These are phyloP conservation scores for Stemphylium beticola DNA, from an alignment of 2,329 filamentous ascomycete species.

Conservation along the genomic window DNA sequence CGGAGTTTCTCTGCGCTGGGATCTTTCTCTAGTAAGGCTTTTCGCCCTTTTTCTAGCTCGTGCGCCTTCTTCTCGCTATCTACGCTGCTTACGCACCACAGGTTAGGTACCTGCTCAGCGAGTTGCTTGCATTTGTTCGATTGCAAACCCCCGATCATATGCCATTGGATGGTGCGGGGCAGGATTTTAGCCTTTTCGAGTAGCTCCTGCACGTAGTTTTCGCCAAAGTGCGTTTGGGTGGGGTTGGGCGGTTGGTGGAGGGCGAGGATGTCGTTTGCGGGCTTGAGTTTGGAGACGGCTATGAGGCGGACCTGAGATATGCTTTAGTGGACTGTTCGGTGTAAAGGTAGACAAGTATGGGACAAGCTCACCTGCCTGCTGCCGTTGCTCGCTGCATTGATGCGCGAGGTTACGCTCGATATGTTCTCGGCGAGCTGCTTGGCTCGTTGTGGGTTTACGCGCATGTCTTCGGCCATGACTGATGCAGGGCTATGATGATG, in stretches of 20 bases:
- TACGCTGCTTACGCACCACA: constrained; percentile 91
- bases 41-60: constrained; percentile 77
- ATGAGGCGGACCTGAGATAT: constrained; percentile 75
- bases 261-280: constrained; percentile 85
- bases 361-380: constrained; percentile 34
- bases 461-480: constrained; percentile 48
- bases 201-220: constrained; percentile 88
- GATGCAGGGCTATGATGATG: constrained; percentile 14
- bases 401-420: constrained; percentile 49
- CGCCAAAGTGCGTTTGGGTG: constrained; percentile 80
- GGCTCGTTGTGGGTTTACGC: constrained; percentile 53
- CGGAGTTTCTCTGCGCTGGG: constrained; percentile 58
- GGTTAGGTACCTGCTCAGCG: constrained; percentile 80
- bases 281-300: constrained; percentile 95
- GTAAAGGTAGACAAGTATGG: neutral
- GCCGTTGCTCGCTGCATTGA: constrained; percentile 48
- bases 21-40: constrained; percentile 56
- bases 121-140: constrained; percentile 91
- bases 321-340: neutral
- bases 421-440: constrained; percentile 55
- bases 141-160: constrained; percentile 95
- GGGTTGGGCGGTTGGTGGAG: constrained; percentile 66
- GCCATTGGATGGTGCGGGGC: constrained; percentile 81
- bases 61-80: constrained; percentile 88
- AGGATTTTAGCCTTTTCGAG: constrained; percentile 82